phyloP scores from a whole-genome alignment of 2,329 filamentous ascomycete species.

The Trichoderma simmonsii region DNA sequence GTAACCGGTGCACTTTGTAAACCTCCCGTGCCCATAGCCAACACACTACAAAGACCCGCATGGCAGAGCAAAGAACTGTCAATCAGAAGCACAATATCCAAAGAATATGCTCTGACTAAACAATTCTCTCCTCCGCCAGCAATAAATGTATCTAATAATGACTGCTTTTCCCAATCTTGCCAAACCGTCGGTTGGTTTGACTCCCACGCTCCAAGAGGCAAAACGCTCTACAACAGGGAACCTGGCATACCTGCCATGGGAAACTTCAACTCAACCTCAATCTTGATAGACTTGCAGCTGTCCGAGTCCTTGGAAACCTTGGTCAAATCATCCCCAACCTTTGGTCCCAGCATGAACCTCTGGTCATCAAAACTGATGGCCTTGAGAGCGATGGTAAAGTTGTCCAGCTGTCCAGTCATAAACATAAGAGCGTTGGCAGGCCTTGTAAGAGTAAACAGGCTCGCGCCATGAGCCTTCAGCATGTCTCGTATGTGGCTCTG shows the following conservation, averaged over 20 bases:
- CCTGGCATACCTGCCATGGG: not conserved
- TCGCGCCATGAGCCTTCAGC: conserved; percentile 20
- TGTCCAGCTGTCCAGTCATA: conserved; percentile 6
- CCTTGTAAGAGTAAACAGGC: not conserved
- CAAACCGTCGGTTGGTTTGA: not conserved
- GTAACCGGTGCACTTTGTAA: not conserved
- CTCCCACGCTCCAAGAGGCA: not conserved
- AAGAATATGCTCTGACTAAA: not conserved
- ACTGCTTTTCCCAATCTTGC: not conserved
- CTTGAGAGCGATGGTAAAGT: conserved; percentile 21
- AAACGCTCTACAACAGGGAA: not conserved
- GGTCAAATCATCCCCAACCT: conserved; percentile 29
- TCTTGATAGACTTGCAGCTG: not conserved
- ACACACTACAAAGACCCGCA: not conserved
- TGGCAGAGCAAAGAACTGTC: not conserved
- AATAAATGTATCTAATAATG: not conserved
- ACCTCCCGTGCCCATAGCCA: not conserved
- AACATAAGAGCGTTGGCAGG: not conserved
- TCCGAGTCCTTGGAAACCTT: conserved; percentile 24
- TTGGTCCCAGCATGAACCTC: conserved; percentile 25
- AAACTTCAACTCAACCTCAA: conserved; percentile 5
- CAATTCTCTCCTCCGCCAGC: not conserved
- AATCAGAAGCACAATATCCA: not conserved
- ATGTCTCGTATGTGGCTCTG: conserved; percentile 24
- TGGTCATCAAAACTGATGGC: conserved; percentile 25